Evolutionary conservation across 2,329 filamentous ascomycete species (phyloP).

Genomic region (Macrophomina tecta): DNA sequence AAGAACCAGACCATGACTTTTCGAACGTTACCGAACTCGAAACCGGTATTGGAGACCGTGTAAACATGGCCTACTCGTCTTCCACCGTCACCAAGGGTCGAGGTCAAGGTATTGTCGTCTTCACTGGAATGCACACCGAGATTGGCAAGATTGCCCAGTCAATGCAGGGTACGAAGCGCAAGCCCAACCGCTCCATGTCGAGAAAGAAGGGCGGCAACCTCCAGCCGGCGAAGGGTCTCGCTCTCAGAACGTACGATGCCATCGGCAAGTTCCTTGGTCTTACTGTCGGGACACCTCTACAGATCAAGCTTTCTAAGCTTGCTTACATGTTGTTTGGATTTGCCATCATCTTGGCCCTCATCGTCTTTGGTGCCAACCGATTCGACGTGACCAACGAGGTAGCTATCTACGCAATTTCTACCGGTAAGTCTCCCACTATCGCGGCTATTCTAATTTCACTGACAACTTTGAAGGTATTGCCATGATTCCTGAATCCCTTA

Average conservation of each 20-base stretch:
- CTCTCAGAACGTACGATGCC: constrained; percentile 29
- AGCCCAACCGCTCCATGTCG: constrained; percentile 39
- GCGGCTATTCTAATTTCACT: constrained; percentile 12
- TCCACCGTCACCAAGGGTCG: constrained; percentile 75
- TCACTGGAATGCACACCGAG: constrained; percentile 75
- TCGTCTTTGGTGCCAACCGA: constrained; percentile 43
- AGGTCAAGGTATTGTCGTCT: constrained; percentile 70
- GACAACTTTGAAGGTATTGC: constrained; percentile 34
- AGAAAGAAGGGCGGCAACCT: constrained; percentile 51
- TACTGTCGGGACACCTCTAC: constrained; percentile 32
- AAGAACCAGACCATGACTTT: constrained; percentile 58
- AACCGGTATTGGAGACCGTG: constrained; percentile 62
- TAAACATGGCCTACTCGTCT: constrained; percentile 74
- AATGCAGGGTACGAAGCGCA: constrained; percentile 60
- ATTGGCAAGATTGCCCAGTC: constrained; percentile 76
- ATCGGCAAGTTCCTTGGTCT: constrained; percentile 36
- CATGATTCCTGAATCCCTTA: constrained; percentile 42
- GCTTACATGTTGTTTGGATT: constrained; percentile 41
- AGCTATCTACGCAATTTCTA: constrained; percentile 46
- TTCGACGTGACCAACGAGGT: constrained; percentile 47
- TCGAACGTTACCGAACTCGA: constrained; percentile 62
- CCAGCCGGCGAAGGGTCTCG: constrained; percentile 49
- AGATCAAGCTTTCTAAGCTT: constrained; percentile 32
- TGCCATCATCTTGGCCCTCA: constrained; percentile 45
- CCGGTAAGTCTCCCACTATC: constrained; percentile 27